Evolutionary conservation across 2,329 filamentous ascomycete genomes (phyloP).

Genomic region (Chaetomiaceae sp.): DNA sequence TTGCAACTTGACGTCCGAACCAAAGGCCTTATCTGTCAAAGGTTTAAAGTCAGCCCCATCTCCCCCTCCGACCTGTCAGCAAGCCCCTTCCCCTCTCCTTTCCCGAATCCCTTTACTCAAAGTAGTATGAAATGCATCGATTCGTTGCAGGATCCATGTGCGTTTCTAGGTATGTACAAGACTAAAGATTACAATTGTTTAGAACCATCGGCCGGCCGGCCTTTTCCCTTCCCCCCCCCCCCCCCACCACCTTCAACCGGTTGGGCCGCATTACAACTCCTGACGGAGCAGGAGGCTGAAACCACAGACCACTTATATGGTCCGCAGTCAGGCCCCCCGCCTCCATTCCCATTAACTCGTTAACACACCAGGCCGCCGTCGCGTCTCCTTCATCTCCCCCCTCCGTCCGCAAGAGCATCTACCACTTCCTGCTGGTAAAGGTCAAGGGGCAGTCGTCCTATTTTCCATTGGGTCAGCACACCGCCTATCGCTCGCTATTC

Average conservation of each 20-base stretch:
- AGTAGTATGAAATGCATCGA: no score
- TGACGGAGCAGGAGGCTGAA: no score
- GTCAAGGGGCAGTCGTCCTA: conserved; percentile 81
- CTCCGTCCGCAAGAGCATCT: conserved; percentile 12
- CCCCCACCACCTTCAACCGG: not conserved
- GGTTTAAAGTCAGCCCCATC: no score
- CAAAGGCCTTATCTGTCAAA: no score
- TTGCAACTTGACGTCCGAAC: not conserved
- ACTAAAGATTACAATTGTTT: conserved; percentile 21
- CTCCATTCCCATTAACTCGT: not conserved
- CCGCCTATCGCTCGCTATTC: no score
- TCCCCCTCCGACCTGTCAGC: no score
- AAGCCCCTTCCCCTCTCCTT: no score
- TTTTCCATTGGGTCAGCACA: conserved; percentile 14
- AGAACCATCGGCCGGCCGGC: no score
- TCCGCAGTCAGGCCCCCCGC: not conserved
- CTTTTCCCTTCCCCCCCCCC: not conserved
- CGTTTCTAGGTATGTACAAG: conserved; percentile 18
- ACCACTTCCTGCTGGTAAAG: conserved; percentile 53
- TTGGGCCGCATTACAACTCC: not conserved
- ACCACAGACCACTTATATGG: not conserved
- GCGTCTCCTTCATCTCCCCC: not conserved
- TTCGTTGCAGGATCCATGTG: not conserved
- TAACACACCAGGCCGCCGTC: not conserved
- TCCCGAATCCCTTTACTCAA: no score